These are phyloP conservation scores for Hymenoscyphus albidus DNA, from an alignment of 2,329 filamentous ascomycete species.

Conservation along the genomic window DNA sequence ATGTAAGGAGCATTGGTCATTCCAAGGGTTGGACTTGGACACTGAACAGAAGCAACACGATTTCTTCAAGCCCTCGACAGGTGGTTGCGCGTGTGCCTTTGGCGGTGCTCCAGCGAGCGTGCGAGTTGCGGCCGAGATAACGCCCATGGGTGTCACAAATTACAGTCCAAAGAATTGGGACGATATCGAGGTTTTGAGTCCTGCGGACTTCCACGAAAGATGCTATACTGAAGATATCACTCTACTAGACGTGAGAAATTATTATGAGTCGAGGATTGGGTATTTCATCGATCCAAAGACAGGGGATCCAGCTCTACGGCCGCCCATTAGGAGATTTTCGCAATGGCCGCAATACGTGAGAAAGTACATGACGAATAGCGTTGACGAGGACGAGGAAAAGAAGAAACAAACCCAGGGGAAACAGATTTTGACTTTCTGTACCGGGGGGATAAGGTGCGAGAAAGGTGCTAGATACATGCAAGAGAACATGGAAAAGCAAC, in stretches of 20 bases:
- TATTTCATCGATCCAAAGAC: conserved; percentile 32
- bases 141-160: conserved; percentile 34
- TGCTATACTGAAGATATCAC: conserved; percentile 21
- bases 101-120: conserved; percentile 24
- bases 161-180: conserved; percentile 32
- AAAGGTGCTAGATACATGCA: conserved; percentile 33
- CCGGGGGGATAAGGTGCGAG: conserved; percentile 35
- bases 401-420: conserved; percentile 11
- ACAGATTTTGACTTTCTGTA: conserved; percentile 34
- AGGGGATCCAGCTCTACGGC: conserved; percentile 29
- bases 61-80: conserved; percentile 32
- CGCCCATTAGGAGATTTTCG: conserved; percentile 32
- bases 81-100: conserved; percentile 34
- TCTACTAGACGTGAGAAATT: conserved; percentile 34
- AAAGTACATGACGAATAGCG: conserved; percentile 17
- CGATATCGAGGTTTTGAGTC: conserved; percentile 26
- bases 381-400: neutral
- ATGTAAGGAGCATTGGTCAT: conserved; percentile 33
- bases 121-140: conserved; percentile 31
- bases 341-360: conserved; percentile 35
- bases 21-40: conserved; percentile 24
- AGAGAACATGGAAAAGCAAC: conserved; percentile 26
- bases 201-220: conserved; percentile 31
- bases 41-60: conserved; percentile 15
- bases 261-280: conserved; percentile 36